Base-by-base conservation (phyloP, 441 rosid species). In the Eruca vesicaria region DNA sequence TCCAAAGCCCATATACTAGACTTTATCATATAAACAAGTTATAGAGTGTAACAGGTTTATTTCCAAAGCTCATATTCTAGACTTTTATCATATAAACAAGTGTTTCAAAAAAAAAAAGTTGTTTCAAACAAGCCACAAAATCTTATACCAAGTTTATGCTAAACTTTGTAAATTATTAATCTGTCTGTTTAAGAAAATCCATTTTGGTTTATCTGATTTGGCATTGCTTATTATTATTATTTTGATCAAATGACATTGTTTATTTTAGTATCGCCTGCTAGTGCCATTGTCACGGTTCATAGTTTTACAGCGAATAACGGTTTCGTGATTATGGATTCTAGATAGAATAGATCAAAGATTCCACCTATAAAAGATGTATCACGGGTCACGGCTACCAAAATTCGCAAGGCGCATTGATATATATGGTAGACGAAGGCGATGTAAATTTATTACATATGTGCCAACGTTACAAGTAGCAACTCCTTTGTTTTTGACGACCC, bases 251-350 rank as follows among this genome's bases (percentile, higher is more conserved):
- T 23, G 26, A 3, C 26, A 23, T 45, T 45, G 53, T 20, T 6
- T 45, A 48, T 23, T 23, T 6, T 0, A 56, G 4, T 56, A 23
- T 23, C 33, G 9, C 9, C 16, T 56, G 31, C 9, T 21, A 5
- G 9, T 19, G 12, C 19, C 6, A 52, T 52, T 9, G 57, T 18
- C 26, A 52, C 14, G 57, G 26, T 19, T 52, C 57, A 52, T 18
- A 52, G 1, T 9, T 43, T 19, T 52, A 9, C 8, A 9, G 57
- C 12, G 18, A 9, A 9, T 9, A 18, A 20, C 11, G 8, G 6
- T 57, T 72, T 58, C 61, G 67, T 58, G 73, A 61, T 16, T 33
- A 23, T 35, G 10, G 23, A 63, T 45, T 59, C 67, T 43, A 59
- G 43, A 59, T 43, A 19, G 7, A 60, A 29, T 71, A 70, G 48